Base-by-base conservation (phyloP, 495 filamentous ascomycete species). In the Podospora conica region DNA sequence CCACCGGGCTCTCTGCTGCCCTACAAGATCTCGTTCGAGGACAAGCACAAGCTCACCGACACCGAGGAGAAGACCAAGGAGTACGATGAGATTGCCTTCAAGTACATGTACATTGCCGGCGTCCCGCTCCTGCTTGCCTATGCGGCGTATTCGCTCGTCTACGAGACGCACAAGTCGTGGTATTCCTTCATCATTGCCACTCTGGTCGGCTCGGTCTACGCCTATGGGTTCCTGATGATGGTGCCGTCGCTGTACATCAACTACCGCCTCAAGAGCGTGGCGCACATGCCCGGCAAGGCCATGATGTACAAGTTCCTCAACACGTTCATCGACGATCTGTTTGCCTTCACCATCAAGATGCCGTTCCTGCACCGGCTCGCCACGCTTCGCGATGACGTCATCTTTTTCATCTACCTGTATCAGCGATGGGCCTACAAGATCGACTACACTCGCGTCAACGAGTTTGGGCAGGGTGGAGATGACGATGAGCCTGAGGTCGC, bases 221-320 rank as follows among this genome's bases (percentile, higher is more conserved):
- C 95, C 1, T 98, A 98, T 71, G 95, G 95, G 9, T 98, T 98
- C 81, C 78, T 98, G 66, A 98, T 98, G 96, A 98, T 98, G 95
- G 91, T 98, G 20, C 95, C 95, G 27, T 90, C 86, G 65, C 82
- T 98, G 63, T 98, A 98, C 77, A 98, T 98, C 86, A 98, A 98
- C 82, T 98, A 98, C 81, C 85, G 94, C 9, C 85, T 98, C 68
- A 95, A 98, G 86, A 91, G 87, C 66, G 93, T 98, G 53, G 95
- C 95, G 29, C 95, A 98, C 78, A 97, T 98, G 95, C 95, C 96
- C 3, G 90, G 83, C 48, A 92, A 91, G 75, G 92, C 95, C 9
- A 93, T 98, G 93, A 92, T 87, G 68, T 98, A 98, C 81, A 98
- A 98, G 79, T 95, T 97, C 78, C 81, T 98, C 21, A 91, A 91